phyloP scores from a whole-genome alignment of 306 rosid genomes.

The Cucurbita maxima region DNA sequence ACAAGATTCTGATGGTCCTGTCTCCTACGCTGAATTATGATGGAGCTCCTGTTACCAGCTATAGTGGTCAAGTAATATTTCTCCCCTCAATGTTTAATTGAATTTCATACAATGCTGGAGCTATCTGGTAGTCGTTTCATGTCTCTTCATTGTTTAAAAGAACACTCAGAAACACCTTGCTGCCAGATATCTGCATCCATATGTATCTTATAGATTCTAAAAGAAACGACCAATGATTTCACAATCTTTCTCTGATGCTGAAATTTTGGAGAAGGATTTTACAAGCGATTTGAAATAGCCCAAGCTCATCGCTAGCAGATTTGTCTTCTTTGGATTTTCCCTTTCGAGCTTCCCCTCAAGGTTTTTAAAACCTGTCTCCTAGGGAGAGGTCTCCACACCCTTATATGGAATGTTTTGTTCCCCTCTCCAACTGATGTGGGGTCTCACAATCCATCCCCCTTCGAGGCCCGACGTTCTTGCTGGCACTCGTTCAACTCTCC shows the following conservation, averaged over 20 bases:
- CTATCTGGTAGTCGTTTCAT: background rate
- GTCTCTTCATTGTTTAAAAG: background rate
- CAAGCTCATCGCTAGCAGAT: too few relatives aligned
- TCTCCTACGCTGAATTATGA: slow-evolving; percentile 54
- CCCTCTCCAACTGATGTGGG: too few relatives aligned
- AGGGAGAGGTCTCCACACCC: too few relatives aligned
- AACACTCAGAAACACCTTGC: background rate
- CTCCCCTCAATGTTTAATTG: background rate
- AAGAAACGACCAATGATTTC: background rate
- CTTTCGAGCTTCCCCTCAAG: too few relatives aligned
- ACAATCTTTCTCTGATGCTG: background rate
- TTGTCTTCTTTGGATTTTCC: too few relatives aligned
- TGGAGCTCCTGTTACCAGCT: slow-evolving; percentile 14
- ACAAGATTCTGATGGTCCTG: slow-evolving; percentile 52
- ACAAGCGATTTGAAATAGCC: background rate
- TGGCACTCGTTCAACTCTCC: too few relatives aligned
- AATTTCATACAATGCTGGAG: background rate
- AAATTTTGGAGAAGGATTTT: background rate
- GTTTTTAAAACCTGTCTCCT: too few relatives aligned
- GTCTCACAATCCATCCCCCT: too few relatives aligned
- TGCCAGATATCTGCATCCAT: background rate
- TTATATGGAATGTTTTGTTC: too few relatives aligned
- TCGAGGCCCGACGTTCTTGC: too few relatives aligned
- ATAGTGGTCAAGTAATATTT: slow-evolving; percentile 32
- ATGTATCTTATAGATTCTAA: background rate